A percentile compares a stretch with the other conserved stretches of the same genome.
Evolutionary conservation across 2,329 filamentous ascomycete genomes (phyloP).

Genomic region (Diaporthe longicolla): DNA sequence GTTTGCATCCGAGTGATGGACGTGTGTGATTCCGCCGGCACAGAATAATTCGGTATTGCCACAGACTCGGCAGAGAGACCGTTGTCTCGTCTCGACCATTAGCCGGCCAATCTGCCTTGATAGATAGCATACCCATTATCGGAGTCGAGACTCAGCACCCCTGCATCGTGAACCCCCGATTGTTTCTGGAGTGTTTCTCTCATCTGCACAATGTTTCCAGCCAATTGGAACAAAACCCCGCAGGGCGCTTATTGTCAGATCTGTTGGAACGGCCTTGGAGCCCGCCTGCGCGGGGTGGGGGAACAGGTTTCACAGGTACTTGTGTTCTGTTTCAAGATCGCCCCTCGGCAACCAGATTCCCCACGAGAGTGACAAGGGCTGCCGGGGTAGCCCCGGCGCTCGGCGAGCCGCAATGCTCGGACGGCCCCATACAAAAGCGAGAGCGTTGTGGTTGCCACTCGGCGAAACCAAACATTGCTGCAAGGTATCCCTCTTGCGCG

Average conservation of each 20-base stretch:
- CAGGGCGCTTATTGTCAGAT: conserved; percentile 22
- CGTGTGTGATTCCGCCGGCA: not conserved
- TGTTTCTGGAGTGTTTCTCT: conserved; percentile 31
- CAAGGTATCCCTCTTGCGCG: not conserved
- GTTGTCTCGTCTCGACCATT: conserved; percentile 8
- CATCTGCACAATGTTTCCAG: conserved; percentile 33
- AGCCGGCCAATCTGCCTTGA: conserved; percentile 15
- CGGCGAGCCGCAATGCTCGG: conserved; percentile 19
- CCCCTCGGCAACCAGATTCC: conserved; percentile 9
- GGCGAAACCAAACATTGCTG: conserved; percentile 23
- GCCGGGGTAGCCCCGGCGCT: conserved; percentile 14
- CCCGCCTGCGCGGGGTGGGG: conserved; percentile 14
- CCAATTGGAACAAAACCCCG: conserved; percentile 19
- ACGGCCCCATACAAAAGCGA: conserved; percentile 22
- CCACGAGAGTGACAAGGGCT: not conserved
- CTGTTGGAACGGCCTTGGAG: not conserved
- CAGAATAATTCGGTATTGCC: not conserved
- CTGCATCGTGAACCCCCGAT: conserved; percentile 12
- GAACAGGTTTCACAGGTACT: conserved; percentile 24
- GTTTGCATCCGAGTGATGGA: conserved; percentile 8
- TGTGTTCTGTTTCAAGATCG: conserved; percentile 33
- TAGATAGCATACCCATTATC: not conserved
- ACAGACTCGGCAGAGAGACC: not conserved
- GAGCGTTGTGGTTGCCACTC: conserved; percentile 25
- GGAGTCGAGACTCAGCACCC: conserved; percentile 23